Percentiles rank a stretch among this genome's conserved stretches.
Evolutionary conservation across 306 rosid genomes (phyloP).

Genomic region (Coriaria nepalensis): DNA sequence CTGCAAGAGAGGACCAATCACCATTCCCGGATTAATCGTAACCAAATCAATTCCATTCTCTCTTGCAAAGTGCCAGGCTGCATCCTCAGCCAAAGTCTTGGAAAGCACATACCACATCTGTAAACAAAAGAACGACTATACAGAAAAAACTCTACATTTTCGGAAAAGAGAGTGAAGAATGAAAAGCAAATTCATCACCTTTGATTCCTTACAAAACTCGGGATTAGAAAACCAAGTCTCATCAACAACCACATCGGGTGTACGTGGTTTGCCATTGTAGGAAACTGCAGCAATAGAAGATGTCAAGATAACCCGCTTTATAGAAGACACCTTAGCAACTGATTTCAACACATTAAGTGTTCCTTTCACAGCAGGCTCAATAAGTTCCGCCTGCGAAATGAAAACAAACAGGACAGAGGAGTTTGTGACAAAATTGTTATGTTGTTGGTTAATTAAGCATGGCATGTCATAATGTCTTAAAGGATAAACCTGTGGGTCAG

Average conservation of each 20-base stretch:
- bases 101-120: constrained; percentile 69
- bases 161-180: neutral
- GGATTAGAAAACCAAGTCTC: constrained; percentile 46
- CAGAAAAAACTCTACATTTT: neutral
- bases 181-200: constrained; percentile 17
- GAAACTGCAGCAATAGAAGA: constrained; percentile 40
- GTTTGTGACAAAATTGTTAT: neutral
- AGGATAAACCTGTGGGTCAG: constrained; percentile 19
- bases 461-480: neutral
- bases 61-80: constrained; percentile 74
- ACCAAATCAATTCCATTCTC: constrained; percentile 69
- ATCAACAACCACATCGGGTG: constrained; percentile 31
- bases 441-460: too few relatives aligned
- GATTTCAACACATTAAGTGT: constrained; percentile 42
- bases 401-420: neutral
- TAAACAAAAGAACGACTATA: constrained; percentile 4
- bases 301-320: constrained; percentile 40
- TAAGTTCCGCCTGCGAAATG: constrained; percentile 30
- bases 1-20: constrained; percentile 71
- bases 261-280: constrained; percentile 20
- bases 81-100: constrained; percentile 80
- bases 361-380: constrained; percentile 50
- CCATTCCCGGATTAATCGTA: constrained; percentile 55
- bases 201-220: constrained; percentile 19
- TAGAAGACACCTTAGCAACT: constrained; percentile 22